Percentiles rank a stretch among this genome's conserved stretches.
phyloP scores from a whole-genome alignment of 306 rosid genomes.

The Acacia melanoxylon region DNA sequence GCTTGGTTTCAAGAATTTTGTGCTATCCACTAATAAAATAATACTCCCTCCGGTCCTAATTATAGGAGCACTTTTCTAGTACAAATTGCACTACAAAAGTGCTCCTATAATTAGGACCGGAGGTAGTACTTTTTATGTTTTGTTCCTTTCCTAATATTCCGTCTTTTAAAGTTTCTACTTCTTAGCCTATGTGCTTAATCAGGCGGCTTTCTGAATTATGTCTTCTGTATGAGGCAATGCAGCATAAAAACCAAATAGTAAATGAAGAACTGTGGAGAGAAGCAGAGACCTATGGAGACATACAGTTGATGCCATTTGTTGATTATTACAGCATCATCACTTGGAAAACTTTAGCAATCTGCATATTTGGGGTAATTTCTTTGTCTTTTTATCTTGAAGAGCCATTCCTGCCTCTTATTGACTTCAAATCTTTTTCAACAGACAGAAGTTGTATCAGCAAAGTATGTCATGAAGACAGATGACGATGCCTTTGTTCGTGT shows the following conservation, averaged over 20 bases:
- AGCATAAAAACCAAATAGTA: conserved; percentile 93
- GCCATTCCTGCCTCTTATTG: conserved; percentile 33
- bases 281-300: conserved; percentile 87
- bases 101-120: too few species aligned
- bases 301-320: conserved; percentile 97
- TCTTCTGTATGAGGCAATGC: conserved; percentile 43
- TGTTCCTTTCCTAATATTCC: background rate
- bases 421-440: conserved; percentile 44
- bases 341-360: conserved; percentile 95
- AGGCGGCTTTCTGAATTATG: conserved; percentile 24
- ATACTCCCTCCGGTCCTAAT: too few species aligned
- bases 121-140: background rate
- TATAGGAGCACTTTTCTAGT: too few species aligned
- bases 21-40: conserved; percentile 3
- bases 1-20: conserved; percentile 16
- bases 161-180: conserved; percentile 16
- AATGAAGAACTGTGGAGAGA: conserved; percentile 96
- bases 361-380: conserved; percentile 86
- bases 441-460: conserved; percentile 97
- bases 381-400: conserved; percentile 29
- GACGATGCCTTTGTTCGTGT: conserved; percentile 96
- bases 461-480: conserved; percentile 95
- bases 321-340: conserved; percentile 96
- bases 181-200: background rate
- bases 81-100: too few species aligned